Evolutionary conservation across 768 basidiomycete species (phyloP).

Genomic region (Lactarius tabidus): DNA sequence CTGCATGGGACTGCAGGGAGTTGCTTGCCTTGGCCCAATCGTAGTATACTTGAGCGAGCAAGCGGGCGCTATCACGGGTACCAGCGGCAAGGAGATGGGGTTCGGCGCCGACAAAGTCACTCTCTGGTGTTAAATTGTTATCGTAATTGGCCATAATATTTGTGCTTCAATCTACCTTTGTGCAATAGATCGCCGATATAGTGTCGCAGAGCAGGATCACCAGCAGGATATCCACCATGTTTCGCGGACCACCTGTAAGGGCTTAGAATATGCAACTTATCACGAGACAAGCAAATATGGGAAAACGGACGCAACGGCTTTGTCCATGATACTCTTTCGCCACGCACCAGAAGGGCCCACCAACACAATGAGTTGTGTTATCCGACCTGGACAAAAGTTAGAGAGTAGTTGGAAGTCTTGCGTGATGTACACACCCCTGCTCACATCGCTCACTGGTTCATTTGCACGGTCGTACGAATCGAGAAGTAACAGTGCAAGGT

Average conservation of each 20-base stretch:
- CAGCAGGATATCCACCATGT: conserved; percentile 72
- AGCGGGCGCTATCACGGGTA: conserved; percentile 81
- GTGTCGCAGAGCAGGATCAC: conserved; percentile 84
- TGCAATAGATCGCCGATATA: conserved; percentile 86
- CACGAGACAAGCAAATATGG: neutral
- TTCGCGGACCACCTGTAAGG: conserved; percentile 77
- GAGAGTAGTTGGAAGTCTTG: neutral
- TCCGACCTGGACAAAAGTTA: conserved; percentile 49
- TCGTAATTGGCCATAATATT: neutral
- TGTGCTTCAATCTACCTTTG: conserved; percentile 52
- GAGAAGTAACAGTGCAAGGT: conserved; percentile 74
- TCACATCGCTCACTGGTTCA: conserved; percentile 70
- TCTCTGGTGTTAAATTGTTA: conserved; percentile 47
- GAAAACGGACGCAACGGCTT: conserved; percentile 68
- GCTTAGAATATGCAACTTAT: conserved; percentile 20
- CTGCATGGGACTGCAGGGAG: conserved; percentile 36
- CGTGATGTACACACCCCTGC: conserved; percentile 55
- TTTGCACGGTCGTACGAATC: conserved; percentile 78
- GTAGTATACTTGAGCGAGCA: conserved; percentile 81
- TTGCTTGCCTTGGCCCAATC: conserved; percentile 62
- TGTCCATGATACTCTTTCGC: conserved; percentile 88
- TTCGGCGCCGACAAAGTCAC: conserved; percentile 70
- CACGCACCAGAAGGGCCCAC: conserved; percentile 75
- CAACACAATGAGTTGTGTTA: conserved; percentile 90
- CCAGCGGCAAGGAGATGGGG: conserved; percentile 80